Base-by-base conservation (phyloP, 2,329 filamentous ascomycete genomes). In the Alternaria sp. region DNA sequence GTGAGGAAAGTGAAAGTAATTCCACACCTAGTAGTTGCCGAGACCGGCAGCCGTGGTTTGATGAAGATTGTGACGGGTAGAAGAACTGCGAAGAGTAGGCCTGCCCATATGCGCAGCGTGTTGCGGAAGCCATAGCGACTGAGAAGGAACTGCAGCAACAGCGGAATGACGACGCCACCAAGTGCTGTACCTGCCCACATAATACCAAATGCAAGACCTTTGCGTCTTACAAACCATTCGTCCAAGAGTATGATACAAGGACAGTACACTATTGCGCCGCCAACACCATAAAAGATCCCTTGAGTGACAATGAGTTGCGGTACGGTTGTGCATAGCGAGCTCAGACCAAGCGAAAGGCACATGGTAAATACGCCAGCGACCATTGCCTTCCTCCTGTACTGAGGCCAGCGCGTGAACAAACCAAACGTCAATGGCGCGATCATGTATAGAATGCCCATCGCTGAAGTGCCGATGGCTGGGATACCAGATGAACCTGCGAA, bases 391-490 rank as follows among this genome's bases (percentile, higher is more conserved):
- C 78, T 72, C 26, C 74, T 74, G 17, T 70, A 67, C 6, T 63
- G 63, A 2, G 81, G 80, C 50, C 70, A 82, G 8, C 71, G 65
- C 26, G 77, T 77, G 21, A 81, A 59, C 3, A 76, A 19, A 4
- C 74, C 73, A 32, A 83, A 79, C 1, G 80, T 72, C 45, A 84
- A 52, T 0, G 83, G 83, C 1, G 80, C 76, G 12, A 70, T 74
- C 23, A 85, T 72, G 69, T 84, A 85, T 66, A 84, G 79, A 19
- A 84, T 73, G 2, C 83, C 84, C 86, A 86, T 86, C 4, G 88
- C 83, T 59, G 85, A 87, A 2, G 89, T 91, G 1, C 90, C 90
- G 57, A 92, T 88, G 13, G 88, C 82, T 28, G 89, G 84, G 53
- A 91, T 87, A 26, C 83, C 81, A 0, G 84, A 74, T 9, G 74